A percentile compares a stretch with the other conserved stretches of the same genome.
Conservation (phyloP, 176 grass and related monocot genomes). For the Elaeis guineensis region DNA sequence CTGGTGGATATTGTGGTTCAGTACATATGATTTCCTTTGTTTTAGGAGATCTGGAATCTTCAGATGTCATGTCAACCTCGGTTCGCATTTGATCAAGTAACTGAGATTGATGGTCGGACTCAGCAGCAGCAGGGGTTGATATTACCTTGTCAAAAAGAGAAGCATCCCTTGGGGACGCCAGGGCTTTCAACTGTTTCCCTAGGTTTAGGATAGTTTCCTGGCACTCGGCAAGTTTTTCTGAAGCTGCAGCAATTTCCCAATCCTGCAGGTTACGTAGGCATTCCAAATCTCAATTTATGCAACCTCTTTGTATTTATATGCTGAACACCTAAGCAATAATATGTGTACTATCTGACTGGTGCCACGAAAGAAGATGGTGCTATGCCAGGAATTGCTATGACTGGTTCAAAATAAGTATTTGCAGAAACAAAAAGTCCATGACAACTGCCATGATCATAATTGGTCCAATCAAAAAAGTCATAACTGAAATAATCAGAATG, state of each 20-base stretch:
- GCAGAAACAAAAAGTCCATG: no score
- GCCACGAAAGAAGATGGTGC: no score
- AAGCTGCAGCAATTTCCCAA: constrained; percentile 53
- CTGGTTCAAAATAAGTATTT: no score
- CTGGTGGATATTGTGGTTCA: constrained; percentile 4
- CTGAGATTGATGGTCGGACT: constrained; percentile 21
- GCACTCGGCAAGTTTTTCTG: constrained; percentile 70
- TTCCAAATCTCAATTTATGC: constrained; percentile 10
- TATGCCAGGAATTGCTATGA: no score
- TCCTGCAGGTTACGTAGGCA: constrained; percentile 23
- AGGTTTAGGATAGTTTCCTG: constrained; percentile 80
- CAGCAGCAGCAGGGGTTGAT: constrained; percentile 8
- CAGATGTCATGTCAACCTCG: constrained; percentile 26
- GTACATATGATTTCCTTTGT: constrained; percentile 45
- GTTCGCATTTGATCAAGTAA: constrained; percentile 39
- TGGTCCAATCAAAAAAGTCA: no score
- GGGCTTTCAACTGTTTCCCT: constrained; percentile 75
- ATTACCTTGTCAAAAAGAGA: constrained; percentile 44
- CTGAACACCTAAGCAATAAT: no score
- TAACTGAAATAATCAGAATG: no score
- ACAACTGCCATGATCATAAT: no score
- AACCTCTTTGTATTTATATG: no score
- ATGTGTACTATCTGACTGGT: no score
- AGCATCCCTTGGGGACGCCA: constrained; percentile 53
- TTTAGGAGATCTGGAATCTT: constrained; percentile 26